Evolutionary conservation across 2,329 filamentous ascomycete species (phyloP), one percentile per base, ranked within the genome.

Genomic region (Sclerotinia sclerotiorum): DNA sequence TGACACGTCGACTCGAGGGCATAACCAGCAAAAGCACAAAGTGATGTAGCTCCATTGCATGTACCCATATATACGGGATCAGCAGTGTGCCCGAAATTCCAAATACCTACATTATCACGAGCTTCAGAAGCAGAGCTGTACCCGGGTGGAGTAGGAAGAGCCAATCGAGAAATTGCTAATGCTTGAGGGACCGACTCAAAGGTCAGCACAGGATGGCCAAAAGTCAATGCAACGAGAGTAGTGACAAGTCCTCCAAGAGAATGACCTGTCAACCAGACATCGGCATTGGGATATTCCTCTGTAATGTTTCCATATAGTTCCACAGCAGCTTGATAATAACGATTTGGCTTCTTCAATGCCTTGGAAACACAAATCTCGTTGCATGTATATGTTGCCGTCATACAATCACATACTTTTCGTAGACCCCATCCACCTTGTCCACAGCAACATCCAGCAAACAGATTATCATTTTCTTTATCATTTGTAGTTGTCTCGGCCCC

Each of bases 381-480:
- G 82, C 93, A 97, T 17, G 89, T 88, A 76, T 92, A 97, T 0
- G 92, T 91, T 13, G 87, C 86, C 1, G 92, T 91, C 60, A 68
- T 68, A 77, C 94, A 98, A 78, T 97, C 90, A 79, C 94, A 97
- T 68, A 96, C 93, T 77, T 94, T 90, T 70, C 90, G 88, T 90
- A 92, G 97, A 13, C 92, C 87, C 82, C 89, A 94, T 71, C 93
- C 91, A 0, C 93, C 93, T 74, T 94, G 93, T 80, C 88, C 94
- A 79, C 94, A 98, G 79, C 94, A 97, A 81, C 94, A 98, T 76
- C 93, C 95, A 81, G 97, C 97, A 79, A 97, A 96, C 21, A 98
- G 83, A 77, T 98, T 98, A 80, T 97, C 94, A 78, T 97, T 98
- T 75, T 93, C 83, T 81, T 97, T 98, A 81, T 98, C 94, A 73